Percentiles rank a stretch among this genome's conserved stretches.
These are phyloP conservation scores for Yamadazyma dendronema DNA, from an alignment of 1,139 yeast genomes.

Conservation along the genomic window DNA sequence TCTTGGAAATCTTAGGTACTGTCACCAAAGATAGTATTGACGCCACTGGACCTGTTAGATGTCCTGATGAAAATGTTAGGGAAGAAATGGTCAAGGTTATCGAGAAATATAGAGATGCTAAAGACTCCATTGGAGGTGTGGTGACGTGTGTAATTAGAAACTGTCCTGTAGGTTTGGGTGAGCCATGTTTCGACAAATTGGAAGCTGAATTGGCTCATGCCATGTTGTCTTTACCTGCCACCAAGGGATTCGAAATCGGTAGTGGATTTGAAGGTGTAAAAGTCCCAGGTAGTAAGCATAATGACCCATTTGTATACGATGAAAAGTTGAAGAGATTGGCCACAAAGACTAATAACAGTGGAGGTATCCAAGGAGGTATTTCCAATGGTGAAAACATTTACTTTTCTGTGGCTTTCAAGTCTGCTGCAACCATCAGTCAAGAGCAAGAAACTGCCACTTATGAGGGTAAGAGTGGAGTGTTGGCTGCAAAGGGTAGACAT, in stretches of 20 bases:
- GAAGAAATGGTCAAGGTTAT: constrained; percentile 83
- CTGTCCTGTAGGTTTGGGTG: constrained; percentile 92
- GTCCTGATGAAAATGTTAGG: constrained; percentile 76
- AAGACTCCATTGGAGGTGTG: constrained; percentile 96
- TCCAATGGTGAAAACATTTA: constrained; percentile 93
- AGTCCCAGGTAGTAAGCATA: constrained; percentile 91
- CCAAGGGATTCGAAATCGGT: constrained; percentile 97
- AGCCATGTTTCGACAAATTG: constrained; percentile 94
- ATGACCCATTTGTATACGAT: constrained; percentile 75
- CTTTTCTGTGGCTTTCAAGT: constrained; percentile 94
- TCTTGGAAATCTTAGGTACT: constrained; percentile 63
- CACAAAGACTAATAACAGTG: constrained; percentile 88
- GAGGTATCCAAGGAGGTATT: constrained; percentile 98
- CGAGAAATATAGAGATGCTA: constrained; percentile 79
- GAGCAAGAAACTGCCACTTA: constrained; percentile 86
- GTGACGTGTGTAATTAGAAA: constrained; percentile 97
- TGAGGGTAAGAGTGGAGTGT: constrained; percentile 80
- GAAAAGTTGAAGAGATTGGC: constrained; percentile 58
- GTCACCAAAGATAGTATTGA: constrained; percentile 90
- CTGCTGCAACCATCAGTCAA: constrained; percentile 96
- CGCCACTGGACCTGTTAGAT: constrained; percentile 84
- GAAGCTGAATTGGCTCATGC: constrained; percentile 97
- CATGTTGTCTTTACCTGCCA: constrained; percentile 95
- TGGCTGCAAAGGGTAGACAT: constrained; percentile 97
- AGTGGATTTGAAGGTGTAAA: constrained; percentile 90